Evolutionary conservation across 2,329 filamentous ascomycete genomes (phyloP).

Genomic region (Beauveria sp.): DNA sequence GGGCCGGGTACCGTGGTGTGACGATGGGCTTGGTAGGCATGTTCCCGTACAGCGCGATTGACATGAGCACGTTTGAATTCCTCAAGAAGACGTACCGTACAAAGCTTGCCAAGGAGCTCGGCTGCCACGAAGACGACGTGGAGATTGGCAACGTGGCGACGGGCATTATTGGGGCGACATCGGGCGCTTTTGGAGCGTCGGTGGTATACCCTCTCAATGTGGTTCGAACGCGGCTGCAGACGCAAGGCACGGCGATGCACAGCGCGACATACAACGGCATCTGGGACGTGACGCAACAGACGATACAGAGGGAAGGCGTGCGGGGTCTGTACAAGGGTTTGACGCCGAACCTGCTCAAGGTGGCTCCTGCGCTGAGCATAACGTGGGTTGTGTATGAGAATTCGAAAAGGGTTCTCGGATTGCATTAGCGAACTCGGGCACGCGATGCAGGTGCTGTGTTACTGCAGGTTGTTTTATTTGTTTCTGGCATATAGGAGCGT

Average conservation of each 20-base stretch:
- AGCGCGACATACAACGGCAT: constrained; percentile 86
- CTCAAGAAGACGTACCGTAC: constrained; percentile 68
- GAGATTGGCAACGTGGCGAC: constrained; percentile 75
- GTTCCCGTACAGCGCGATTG: constrained; percentile 96
- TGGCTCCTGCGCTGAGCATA: constrained; percentile 91
- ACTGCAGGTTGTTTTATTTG: not conserved
- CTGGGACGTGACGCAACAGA: constrained; percentile 78
- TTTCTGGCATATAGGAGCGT: constrained; percentile 6
- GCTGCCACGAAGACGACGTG: constrained; percentile 77
- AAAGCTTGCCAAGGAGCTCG: constrained; percentile 60
- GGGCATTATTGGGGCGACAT: constrained; percentile 82
- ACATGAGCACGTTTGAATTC: constrained; percentile 91
- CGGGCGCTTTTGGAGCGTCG: constrained; percentile 86
- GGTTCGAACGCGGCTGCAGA: constrained; percentile 83
- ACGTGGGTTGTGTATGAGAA: constrained; percentile 93
- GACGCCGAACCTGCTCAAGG: constrained; percentile 92
- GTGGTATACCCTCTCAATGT: constrained; percentile 94
- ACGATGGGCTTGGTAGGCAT: constrained; percentile 92
- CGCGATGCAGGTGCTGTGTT: not conserved
- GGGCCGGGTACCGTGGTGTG: constrained; percentile 81
- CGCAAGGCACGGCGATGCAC: constrained; percentile 89
- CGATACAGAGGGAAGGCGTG: constrained; percentile 72
- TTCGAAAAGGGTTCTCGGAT: constrained; percentile 62
- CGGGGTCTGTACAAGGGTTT: constrained; percentile 89
- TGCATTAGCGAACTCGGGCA: constrained; percentile 31